phyloP scores from a whole-genome alignment of 2,329 filamentous ascomycete species.

The Fusarium heterosporum region DNA sequence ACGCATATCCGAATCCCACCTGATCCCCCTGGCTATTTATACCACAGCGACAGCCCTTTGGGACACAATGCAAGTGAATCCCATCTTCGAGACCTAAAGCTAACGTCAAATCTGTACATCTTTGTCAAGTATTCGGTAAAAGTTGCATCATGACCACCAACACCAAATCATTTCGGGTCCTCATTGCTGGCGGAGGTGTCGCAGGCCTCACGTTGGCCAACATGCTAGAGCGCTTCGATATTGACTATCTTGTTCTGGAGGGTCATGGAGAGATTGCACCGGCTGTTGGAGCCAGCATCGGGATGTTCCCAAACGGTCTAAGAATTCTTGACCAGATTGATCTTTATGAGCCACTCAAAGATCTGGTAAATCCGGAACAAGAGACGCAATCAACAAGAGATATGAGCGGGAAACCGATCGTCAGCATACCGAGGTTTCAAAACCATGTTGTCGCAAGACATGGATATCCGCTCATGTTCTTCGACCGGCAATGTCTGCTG shows the following conservation, averaged over 20 bases:
- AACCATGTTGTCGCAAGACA: not conserved
- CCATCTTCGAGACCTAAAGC: too few species aligned
- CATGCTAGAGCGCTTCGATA: conserved; percentile 40
- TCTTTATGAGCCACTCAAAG: not conserved
- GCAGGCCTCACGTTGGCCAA: conserved; percentile 30
- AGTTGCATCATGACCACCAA: too few species aligned
- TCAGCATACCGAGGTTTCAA: not conserved
- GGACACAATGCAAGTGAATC: too few species aligned
- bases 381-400: not conserved
- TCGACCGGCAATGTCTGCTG: conserved; percentile 6
- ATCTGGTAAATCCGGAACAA: not conserved
- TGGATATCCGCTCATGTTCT: not conserved
- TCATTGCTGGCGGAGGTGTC: conserved; percentile 30
- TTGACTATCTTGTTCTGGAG: conserved; percentile 65
- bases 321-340: conserved; percentile 62
- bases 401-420: fast-evolving
- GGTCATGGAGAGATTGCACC: conserved; percentile 56
- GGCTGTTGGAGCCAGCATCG: conserved; percentile 61
- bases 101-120: too few species aligned
- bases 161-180: not conserved
- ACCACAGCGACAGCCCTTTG: too few species aligned
- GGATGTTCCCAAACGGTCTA: conserved; percentile 56
- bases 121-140: too few species aligned
- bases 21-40: too few species aligned
- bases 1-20: too few species aligned